phyloP scores from a whole-genome alignment of 768 basidiomycete genomes.

The Suillus paluster region DNA sequence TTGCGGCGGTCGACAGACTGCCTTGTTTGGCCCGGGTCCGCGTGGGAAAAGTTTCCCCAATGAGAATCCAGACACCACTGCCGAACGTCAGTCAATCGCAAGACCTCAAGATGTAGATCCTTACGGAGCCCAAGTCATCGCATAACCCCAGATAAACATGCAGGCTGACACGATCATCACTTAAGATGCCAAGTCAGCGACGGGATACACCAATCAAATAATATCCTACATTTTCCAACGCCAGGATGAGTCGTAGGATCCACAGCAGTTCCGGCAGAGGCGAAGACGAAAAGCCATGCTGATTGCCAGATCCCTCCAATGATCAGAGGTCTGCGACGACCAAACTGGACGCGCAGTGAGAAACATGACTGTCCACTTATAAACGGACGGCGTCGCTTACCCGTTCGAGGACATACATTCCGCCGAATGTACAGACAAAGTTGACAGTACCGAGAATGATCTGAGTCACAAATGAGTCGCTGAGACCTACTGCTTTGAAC shows the following conservation, averaged over 20 bases:
- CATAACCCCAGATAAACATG: constrained; percentile 73
- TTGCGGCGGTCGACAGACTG: constrained; percentile 63
- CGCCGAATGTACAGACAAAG: constrained; percentile 72
- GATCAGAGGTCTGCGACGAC: constrained; percentile 67
- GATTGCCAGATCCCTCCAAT: constrained; percentile 74
- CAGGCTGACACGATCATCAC: constrained; percentile 72
- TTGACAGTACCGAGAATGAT: constrained; percentile 79
- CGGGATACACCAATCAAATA: neutral
- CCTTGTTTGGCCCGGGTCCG: constrained; percentile 74
- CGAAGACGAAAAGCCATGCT: constrained; percentile 73
- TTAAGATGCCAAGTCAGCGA: constrained; percentile 19
- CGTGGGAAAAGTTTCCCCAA: constrained; percentile 78
- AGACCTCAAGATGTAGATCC: constrained; percentile 11
- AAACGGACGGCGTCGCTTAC: constrained; percentile 33
- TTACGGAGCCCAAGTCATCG: constrained; percentile 70
- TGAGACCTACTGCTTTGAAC: constrained; percentile 68
- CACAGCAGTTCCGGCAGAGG: constrained; percentile 68
- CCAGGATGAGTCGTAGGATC: constrained; percentile 49
- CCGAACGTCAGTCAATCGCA: neutral
- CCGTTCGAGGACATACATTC: constrained; percentile 73
- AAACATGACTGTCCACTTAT: neutral
- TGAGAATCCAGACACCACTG: constrained; percentile 76
- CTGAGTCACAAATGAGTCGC: constrained; percentile 70
- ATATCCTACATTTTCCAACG: constrained; percentile 55
- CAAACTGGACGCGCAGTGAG: constrained; percentile 47